phyloP scores from a whole-genome alignment of 352 stramenopile species.

The Elongisporangium prolatum region DNA sequence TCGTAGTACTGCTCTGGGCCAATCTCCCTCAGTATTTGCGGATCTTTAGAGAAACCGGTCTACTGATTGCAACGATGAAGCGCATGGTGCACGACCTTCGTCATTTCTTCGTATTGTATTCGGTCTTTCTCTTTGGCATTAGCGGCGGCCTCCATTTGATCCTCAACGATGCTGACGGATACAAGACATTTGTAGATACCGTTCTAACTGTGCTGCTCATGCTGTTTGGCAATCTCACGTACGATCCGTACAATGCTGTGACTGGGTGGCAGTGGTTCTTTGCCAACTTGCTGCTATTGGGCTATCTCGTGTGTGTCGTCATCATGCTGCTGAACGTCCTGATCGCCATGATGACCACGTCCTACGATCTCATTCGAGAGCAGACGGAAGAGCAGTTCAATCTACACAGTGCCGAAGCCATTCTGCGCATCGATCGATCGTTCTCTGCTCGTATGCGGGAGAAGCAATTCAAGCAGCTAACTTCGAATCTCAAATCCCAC shows the following conservation, averaged over 20 bases:
- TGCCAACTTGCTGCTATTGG: slow-evolving; percentile 48
- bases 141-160: too few relatives aligned
- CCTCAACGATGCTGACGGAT: too few relatives aligned
- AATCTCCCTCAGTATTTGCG: slow-evolving; percentile 70
- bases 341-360: slow-evolving; percentile 69
- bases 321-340: slow-evolving; percentile 66
- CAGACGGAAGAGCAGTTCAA: not conserved
- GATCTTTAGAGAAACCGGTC: slow-evolving; percentile 43
- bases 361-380: slow-evolving; percentile 24
- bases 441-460: not conserved
- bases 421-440: not conserved
- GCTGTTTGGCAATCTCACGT: too few relatives aligned
- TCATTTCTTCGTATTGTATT: too few relatives aligned
- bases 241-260: not conserved
- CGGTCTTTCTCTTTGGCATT: too few relatives aligned
- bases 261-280: slow-evolving; percentile 40
- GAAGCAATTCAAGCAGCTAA: not conserved
- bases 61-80: slow-evolving; percentile 75
- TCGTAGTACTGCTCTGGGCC: slow-evolving; percentile 56
- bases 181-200: too few relatives aligned
- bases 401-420: not conserved
- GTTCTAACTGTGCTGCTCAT: too few relatives aligned
- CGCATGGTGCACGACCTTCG: slow-evolving; percentile 7
- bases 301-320: slow-evolving; percentile 47
- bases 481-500: too few relatives aligned